A percentile compares a stretch with the other conserved stretches of the same genome.
These are phyloP conservation scores for Bullera alba DNA, from an alignment of 768 basidiomycete species.

Conservation along the genomic window DNA sequence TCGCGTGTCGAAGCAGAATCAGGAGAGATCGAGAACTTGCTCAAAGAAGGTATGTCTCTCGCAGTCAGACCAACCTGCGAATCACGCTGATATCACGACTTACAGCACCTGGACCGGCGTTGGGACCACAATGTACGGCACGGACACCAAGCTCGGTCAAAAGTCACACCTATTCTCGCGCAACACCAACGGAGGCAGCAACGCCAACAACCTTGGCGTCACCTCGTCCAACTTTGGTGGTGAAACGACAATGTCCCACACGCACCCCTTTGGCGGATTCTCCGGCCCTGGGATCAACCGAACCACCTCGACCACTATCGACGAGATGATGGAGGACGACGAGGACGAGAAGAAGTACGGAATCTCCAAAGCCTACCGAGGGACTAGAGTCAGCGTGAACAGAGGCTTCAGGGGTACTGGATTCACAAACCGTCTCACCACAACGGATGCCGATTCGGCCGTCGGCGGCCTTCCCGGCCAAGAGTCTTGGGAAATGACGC, in stretches of 20 bases:
- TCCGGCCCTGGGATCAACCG: constrained; percentile 6
- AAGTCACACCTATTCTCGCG: constrained; percentile 10
- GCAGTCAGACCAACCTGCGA: neutral
- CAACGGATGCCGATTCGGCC: constrained; percentile 11
- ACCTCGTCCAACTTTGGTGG: constrained; percentile 24
- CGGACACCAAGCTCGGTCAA: neutral
- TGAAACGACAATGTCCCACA: constrained; percentile 11
- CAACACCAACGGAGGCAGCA: constrained; percentile 9
- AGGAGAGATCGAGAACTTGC: constrained; percentile 8
- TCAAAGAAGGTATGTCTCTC: neutral
- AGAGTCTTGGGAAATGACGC: constrained; percentile 30
- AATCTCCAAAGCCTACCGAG: constrained; percentile 2
- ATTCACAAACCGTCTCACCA: constrained; percentile 29
- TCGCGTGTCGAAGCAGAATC: constrained; percentile 15
- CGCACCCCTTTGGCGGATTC: no score
- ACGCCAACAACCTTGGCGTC: constrained; percentile 5
- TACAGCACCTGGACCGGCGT: constrained; percentile 28
- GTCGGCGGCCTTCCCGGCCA: no score
- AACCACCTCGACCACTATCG: neutral
- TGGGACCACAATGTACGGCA: constrained; percentile 7
- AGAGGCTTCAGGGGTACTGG: no score
- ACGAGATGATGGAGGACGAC: neutral
- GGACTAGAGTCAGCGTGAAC: no score
- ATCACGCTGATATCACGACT: neutral
- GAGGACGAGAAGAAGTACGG: neutral